Evolutionary conservation across 1,284 basidiomycete species (phyloP).

Genomic region (Cronartium quercuum): DNA sequence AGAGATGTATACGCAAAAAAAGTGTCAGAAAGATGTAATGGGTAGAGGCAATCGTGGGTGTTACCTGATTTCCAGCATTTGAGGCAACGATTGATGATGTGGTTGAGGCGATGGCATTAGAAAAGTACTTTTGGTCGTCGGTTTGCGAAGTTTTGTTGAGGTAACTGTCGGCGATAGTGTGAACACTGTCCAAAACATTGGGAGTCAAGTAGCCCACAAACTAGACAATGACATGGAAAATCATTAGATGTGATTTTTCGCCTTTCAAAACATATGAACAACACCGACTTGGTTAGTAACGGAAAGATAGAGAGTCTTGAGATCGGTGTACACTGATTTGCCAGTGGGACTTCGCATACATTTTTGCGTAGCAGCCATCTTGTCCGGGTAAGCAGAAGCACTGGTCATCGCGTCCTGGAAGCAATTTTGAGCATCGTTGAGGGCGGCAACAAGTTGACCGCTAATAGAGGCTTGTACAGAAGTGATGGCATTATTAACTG

Average conservation of each 20-base stretch:
- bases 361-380: constrained; percentile 19
- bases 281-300: constrained; percentile 24
- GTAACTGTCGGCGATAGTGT: constrained; percentile 30
- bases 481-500: constrained; percentile 33
- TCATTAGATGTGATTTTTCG: background rate
- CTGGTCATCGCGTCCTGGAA: constrained; percentile 19
- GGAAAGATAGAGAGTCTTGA: constrained; percentile 33
- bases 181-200: constrained; percentile 30
- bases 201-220: constrained; percentile 35
- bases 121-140: constrained; percentile 14
- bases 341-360: constrained; percentile 2
- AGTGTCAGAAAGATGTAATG: background rate
- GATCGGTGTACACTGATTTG: constrained; percentile 29
- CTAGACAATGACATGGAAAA: constrained; percentile 2
- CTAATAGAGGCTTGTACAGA: constrained; percentile 23
- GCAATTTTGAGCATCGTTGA: constrained; percentile 33
- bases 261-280: background rate
- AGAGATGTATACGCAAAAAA: background rate
- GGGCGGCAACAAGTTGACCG: constrained; percentile 22
- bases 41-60: background rate
- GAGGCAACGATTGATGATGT: constrained; percentile 31
- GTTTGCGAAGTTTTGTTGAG: constrained; percentile 1
- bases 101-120: constrained; percentile 6
- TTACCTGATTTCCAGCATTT: constrained; percentile 33
- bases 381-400: constrained; percentile 8